Evolutionary conservation across 805 yeast genomes (phyloP).

Genomic region (Candida verbasci): DNA sequence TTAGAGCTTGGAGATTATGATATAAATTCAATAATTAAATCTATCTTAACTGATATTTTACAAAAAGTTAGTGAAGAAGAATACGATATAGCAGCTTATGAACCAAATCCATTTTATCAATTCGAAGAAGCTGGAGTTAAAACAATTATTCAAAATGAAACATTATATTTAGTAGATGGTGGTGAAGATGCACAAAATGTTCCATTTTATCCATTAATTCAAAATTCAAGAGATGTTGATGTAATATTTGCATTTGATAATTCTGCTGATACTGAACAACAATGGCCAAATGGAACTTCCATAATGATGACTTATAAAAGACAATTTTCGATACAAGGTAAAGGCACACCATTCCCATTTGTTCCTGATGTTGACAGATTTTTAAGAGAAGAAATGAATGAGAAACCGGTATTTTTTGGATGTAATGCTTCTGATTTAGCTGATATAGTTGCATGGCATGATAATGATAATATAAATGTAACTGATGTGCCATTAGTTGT

Average conservation of each 20-base stretch:
- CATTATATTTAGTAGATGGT: slow-evolving; percentile 35
- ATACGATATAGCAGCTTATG: slow-evolving; percentile 65
- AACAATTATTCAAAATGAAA: slow-evolving; percentile 16
- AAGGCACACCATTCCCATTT: slow-evolving; percentile 68
- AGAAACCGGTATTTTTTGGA: slow-evolving; percentile 78
- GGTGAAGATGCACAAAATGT: slow-evolving; percentile 38
- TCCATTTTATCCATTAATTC: slow-evolving; percentile 33
- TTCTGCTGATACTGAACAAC: slow-evolving; percentile 18
- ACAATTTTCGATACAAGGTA: slow-evolving; percentile 41
- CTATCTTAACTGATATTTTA: slow-evolving; percentile 21
- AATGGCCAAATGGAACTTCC: slow-evolving; percentile 39
- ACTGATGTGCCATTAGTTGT: slow-evolving; percentile 68
- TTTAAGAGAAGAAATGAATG: slow-evolving; percentile 53
- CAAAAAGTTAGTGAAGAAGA: slow-evolving; percentile 41
- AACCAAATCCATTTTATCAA: slow-evolving; percentile 62
- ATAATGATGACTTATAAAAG: slow-evolving; percentile 30
- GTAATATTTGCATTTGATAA: slow-evolving; percentile 40
- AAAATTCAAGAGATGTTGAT: slow-evolving; percentile 25
- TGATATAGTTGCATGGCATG: slow-evolving; percentile 26
- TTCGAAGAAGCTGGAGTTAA: slow-evolving; percentile 26
- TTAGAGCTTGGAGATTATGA: slow-evolving; percentile 43
- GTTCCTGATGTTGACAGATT: slow-evolving; percentile 71
- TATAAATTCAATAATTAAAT: slow-evolving; percentile 14
- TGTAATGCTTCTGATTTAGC: slow-evolving; percentile 48
- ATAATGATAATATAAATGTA: slow-evolving; percentile 40